Evolutionary conservation across 1,139 yeast species (phyloP), one percentile per base, ranked within the genome.

Genomic region (Protomyces macrosporus): DNA sequence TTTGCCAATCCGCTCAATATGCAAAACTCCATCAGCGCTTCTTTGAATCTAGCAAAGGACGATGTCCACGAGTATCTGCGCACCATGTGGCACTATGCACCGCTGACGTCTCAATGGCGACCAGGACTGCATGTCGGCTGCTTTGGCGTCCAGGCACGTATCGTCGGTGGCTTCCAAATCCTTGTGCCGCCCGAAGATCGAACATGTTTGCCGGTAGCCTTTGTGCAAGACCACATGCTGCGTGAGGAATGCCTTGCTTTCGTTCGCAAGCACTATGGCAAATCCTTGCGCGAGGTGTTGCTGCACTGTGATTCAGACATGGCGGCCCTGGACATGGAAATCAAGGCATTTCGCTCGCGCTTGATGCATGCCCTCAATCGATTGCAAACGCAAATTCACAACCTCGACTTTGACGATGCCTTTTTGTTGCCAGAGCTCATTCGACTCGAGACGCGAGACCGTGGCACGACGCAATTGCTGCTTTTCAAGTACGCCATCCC

Each of bases 91-190:
- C 53, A 45, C 14, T 61, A 61, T 51, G 14, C 10, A 30, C 35
- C 36, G 12, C 50, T 34, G 34, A n/a, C 12, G 34, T 16, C 23
- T 35, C 37, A 5, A 16, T 50, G 36, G 55, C 33, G 23, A 16
- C 65, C 64, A 10, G 64, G 64, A 6, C 36, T 61, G 42, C 53
- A 61, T 37, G 55, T 61, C 7, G 63, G 63, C 30, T 9, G 23
- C 37, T 55, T 59, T 12, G 52, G n/a, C 6, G 50, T 59, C 10
- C 55, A 45, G 23, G 63, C 63, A 6, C 42, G 39, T 39, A 16
- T 59, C 6, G 45, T 34, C 32, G 39, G 59, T 30, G 64, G 64
- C n/a, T 58, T 61, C 23, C 42, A 60, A 30, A 42, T 61, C 10
- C 39, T 60, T 9, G 65, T 61, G 32, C 39, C 45, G 33, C 36